Conservation (phyloP, 2,329 filamentous ascomycete species). For the Teratosphaeria viscida region DNA sequence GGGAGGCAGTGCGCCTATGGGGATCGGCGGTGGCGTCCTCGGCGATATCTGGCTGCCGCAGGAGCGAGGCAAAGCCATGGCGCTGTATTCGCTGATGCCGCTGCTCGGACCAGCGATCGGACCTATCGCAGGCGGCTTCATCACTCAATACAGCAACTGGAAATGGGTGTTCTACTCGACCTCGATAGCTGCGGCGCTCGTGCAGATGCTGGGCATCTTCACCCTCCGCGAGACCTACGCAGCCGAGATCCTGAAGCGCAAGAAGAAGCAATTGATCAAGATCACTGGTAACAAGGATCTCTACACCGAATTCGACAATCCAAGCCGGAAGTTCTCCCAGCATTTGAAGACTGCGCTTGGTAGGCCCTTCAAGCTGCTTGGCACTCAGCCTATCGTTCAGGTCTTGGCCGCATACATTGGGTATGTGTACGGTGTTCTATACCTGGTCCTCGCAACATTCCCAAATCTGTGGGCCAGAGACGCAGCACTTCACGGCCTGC, state of each 20-base stretch:
- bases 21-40: conserved; percentile 27
- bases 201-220: conserved; percentile 53
- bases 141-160: conserved; percentile 55
- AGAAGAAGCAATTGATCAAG: conserved; percentile 46
- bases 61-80: conserved; percentile 52
- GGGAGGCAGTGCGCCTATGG: conserved; percentile 28
- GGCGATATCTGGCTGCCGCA: conserved; percentile 51
- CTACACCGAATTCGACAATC: conserved; percentile 39
- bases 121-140: conserved; percentile 56
- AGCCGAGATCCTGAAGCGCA: conserved; percentile 50
- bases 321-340: conserved; percentile 22
- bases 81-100: conserved; percentile 53
- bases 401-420: conserved; percentile 28
- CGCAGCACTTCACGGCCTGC: not conserved
- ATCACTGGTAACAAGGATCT: conserved; percentile 51
- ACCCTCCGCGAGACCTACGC: conserved; percentile 57
- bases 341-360: conserved; percentile 24
- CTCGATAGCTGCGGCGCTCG: conserved; percentile 49
- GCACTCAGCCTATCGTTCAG: conserved; percentile 29
- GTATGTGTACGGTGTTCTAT: conserved; percentile 30
- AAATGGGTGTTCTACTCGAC: conserved; percentile 64
- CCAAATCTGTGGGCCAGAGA: conserved; percentile 20
- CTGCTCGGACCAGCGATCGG: conserved; percentile 56
- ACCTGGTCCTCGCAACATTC: conserved; percentile 28
- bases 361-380: conserved; percentile 26